phyloP scores from a whole-genome alignment of 1,284 basidiomycete species.

The Gomphus bonarii region DNA sequence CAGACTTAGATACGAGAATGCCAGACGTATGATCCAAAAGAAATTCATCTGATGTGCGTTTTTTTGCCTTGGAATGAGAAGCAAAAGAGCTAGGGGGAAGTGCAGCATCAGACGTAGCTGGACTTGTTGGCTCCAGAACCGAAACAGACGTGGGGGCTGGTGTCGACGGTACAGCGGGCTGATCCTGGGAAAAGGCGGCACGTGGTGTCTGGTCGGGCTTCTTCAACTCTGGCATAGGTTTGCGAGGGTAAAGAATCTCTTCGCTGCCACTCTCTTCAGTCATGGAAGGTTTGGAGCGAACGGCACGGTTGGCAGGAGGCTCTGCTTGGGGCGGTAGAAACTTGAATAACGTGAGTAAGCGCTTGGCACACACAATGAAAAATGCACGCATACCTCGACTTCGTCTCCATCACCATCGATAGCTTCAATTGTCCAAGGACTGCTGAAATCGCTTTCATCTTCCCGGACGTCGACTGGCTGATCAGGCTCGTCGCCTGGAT shows the following conservation, averaged over 20 bases:
- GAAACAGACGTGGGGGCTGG: conserved; percentile 19
- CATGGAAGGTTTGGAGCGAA: conserved; percentile 50
- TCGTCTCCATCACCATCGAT: conserved; percentile 68
- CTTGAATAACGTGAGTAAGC: conserved; percentile 10
- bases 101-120: conserved; percentile 19
- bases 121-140: not conserved
- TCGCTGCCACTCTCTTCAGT: conserved; percentile 74
- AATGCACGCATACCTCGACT: conserved; percentile 39
- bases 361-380: conserved; percentile 13
- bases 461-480: conserved; percentile 31
- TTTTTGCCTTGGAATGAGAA: conserved; percentile 49
- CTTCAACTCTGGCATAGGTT: conserved; percentile 13
- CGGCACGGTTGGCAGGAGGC: conserved; percentile 25
- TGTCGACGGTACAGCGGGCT: conserved; percentile 17
- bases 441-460: conserved; percentile 42
- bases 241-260: conserved; percentile 73
- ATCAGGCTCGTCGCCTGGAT: conserved; percentile 27
- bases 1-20: conserved; percentile 42
- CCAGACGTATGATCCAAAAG: conserved; percentile 59
- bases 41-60: conserved; percentile 74
- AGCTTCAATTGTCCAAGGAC: conserved; percentile 81
- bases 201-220: not conserved
- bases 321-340: conserved; percentile 1
- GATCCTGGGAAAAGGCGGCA: conserved; percentile 13
- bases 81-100: conserved; percentile 56